Percentiles rank a stretch among this genome's conserved stretches.
Conservation (phyloP, 2,329 filamentous ascomycete genomes). For the Huntiella abstrusa region DNA sequence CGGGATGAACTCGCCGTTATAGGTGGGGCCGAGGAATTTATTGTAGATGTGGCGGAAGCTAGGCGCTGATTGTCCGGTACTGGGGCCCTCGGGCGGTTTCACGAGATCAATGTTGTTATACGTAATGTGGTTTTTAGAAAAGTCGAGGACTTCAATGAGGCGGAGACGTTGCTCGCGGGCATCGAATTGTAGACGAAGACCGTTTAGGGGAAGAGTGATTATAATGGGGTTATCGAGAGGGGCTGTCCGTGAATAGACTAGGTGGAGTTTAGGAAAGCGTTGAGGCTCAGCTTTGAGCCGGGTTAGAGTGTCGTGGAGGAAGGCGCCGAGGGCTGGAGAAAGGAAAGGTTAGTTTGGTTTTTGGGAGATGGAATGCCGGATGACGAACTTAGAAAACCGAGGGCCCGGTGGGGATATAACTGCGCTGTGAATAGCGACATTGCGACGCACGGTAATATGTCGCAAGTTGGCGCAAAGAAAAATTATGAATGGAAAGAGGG, state of each 20-base stretch:
- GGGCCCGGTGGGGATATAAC: constrained; percentile 45
- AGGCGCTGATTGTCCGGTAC: constrained; percentile 34
- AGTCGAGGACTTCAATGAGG: constrained; percentile 79
- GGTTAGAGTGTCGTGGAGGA: constrained; percentile 74
- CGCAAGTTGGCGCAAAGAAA: background rate
- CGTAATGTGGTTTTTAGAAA: constrained; percentile 63
- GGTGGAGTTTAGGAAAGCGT: constrained; percentile 63
- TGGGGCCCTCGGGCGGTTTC: constrained; percentile 29
- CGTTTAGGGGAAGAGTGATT: constrained; percentile 64
- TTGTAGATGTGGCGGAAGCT: constrained; percentile 84
- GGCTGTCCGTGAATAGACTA: constrained; percentile 56
- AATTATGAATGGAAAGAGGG: background rate
- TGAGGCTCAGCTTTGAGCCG: constrained; percentile 76
- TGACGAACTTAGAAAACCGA: constrained; percentile 38
- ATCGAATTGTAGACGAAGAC: constrained; percentile 79
- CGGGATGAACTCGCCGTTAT: constrained; percentile 77
- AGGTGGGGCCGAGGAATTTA: constrained; percentile 79
- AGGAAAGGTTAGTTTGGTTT: background rate
- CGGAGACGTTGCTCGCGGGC: constrained; percentile 81
- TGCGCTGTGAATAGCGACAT: constrained; percentile 39
- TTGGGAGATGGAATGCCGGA: background rate
- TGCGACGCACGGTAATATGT: constrained; percentile 5
- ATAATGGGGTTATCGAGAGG: constrained; percentile 61
- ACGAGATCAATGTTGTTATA: constrained; percentile 68
- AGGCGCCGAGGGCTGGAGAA: constrained; percentile 60